Conservation (phyloP, 768 basidiomycete genomes). For the Trametes meyenii region DNA sequence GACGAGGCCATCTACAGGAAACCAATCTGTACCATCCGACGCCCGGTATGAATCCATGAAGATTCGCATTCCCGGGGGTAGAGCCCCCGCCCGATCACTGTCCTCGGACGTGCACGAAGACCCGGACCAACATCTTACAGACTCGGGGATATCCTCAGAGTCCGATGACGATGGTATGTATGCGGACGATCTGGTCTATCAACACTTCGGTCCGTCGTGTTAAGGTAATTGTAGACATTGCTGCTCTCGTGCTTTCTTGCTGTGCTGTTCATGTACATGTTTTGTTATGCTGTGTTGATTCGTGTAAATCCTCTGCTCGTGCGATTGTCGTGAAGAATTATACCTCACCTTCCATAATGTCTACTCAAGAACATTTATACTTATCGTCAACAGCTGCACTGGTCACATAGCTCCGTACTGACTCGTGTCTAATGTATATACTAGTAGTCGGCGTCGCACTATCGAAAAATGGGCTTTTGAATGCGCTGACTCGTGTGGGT, state of each 20-base stretch:
- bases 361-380: no score
- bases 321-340: not conserved
- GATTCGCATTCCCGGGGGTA: constrained; percentile 13
- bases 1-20: not conserved
- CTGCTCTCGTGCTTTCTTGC: not conserved
- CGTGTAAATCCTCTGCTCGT: not conserved
- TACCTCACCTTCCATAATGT: no score
- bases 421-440: no score
- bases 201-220: no score
- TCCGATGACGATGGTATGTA: constrained; percentile 15
- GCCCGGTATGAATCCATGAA: not conserved
- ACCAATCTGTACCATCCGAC: not conserved
- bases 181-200: not conserved
- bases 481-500: no score
- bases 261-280: not conserved
- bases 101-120: not conserved
- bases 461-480: no score
- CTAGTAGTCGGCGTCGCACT: no score
- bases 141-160: not conserved
- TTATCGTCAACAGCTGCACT: no score
- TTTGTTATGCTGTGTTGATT: not conserved
- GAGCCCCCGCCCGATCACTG: not conserved
- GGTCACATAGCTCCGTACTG: no score
- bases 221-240: not conserved
- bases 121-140: not conserved